Conservation (phyloP, 805 yeast genomes). For the Yarrowia sp. region DNA sequence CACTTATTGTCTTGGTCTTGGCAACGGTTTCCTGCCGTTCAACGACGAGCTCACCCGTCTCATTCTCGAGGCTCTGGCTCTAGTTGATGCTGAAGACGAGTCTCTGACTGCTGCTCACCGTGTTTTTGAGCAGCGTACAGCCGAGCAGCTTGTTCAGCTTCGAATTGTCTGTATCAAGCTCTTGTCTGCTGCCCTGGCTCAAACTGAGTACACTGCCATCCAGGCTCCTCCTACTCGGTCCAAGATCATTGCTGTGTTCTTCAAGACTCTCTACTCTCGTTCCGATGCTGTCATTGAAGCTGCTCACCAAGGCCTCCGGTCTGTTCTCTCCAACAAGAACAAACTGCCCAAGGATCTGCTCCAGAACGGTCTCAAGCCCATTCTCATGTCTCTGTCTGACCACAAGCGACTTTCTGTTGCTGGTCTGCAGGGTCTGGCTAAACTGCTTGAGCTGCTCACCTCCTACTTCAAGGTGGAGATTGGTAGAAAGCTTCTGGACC, state of each 20-base stretch:
- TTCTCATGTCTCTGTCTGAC: slow-evolving; percentile 91
- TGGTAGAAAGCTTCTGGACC: slow-evolving; percentile 89
- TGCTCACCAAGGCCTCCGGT: slow-evolving; percentile 82
- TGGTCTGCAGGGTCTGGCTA: slow-evolving; percentile 87
- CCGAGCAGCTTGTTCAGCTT: slow-evolving; percentile 81
- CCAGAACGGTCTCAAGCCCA: slow-evolving; percentile 94
- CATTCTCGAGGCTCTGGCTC: slow-evolving; percentile 82
- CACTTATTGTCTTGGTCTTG: slow-evolving; percentile 81
- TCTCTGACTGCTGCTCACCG: slow-evolving; percentile 85
- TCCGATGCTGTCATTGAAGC: slow-evolving; percentile 88
- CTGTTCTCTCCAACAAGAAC: slow-evolving; percentile 78
- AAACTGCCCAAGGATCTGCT: slow-evolving; percentile 89
- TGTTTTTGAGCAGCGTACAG: slow-evolving; percentile 78
- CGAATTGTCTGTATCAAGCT: slow-evolving; percentile 87
- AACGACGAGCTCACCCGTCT: slow-evolving; percentile 86
- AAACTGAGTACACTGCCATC: slow-evolving; percentile 76
- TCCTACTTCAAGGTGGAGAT: slow-evolving; percentile 96
- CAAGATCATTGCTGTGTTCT: slow-evolving; percentile 86
- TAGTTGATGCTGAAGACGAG: slow-evolving; percentile 97
- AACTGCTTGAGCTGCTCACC: slow-evolving; percentile 78
- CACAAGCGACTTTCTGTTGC: slow-evolving; percentile 85
- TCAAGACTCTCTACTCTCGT: slow-evolving; percentile 83
- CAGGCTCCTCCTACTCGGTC: slow-evolving; percentile 63
- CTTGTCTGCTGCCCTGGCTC: slow-evolving; percentile 76
- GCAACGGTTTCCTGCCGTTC: slow-evolving; percentile 75